These are phyloP conservation scores for Fistulinella cinereoalba DNA, from an alignment of 1,284 basidiomycete genomes.

Conservation along the genomic window DNA sequence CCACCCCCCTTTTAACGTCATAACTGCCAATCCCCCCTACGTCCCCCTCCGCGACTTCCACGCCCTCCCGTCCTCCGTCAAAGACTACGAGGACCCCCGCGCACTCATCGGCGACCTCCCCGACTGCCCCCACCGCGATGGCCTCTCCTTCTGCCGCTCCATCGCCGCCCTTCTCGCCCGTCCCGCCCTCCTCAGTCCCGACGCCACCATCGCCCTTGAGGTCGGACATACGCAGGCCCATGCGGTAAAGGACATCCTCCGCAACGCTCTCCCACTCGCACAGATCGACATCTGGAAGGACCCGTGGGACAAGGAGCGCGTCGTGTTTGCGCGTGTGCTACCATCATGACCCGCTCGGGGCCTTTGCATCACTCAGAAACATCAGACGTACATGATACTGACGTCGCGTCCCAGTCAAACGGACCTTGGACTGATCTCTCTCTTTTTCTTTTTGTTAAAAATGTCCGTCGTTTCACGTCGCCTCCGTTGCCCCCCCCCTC, in stretches of 20 bases:
- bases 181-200: conserved; percentile 44
- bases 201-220: conserved; percentile 71
- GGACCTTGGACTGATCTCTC: neutral
- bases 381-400: conserved; percentile 1
- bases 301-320: conserved; percentile 69
- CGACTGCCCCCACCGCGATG: conserved; percentile 36
- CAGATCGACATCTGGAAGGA: conserved; percentile 76
- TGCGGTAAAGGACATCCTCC: conserved; percentile 59
- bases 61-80: conserved; percentile 64
- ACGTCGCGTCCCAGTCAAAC: neutral
- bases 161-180: conserved; percentile 60
- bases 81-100: conserved; percentile 71
- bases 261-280: conserved; percentile 42
- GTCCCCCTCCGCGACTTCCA: conserved; percentile 70
- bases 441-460: conserved; percentile 1
- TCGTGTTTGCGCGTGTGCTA: conserved; percentile 49
- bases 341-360: conserved; percentile 9
- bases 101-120: conserved; percentile 78
- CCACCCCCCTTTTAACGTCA: conserved; percentile 58
- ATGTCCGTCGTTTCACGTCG: conserved; percentile 5
- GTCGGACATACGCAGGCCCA: conserved; percentile 73
- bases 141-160: conserved; percentile 74
- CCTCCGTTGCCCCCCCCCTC: conserved; percentile 4
- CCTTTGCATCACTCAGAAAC: conserved; percentile 17
- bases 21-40: conserved; percentile 95